A percentile compares a stretch with the other conserved stretches of the same genome.
phyloP scores from a whole-genome alignment of 2,329 filamentous ascomycete genomes.

The Xylaria sp. region DNA sequence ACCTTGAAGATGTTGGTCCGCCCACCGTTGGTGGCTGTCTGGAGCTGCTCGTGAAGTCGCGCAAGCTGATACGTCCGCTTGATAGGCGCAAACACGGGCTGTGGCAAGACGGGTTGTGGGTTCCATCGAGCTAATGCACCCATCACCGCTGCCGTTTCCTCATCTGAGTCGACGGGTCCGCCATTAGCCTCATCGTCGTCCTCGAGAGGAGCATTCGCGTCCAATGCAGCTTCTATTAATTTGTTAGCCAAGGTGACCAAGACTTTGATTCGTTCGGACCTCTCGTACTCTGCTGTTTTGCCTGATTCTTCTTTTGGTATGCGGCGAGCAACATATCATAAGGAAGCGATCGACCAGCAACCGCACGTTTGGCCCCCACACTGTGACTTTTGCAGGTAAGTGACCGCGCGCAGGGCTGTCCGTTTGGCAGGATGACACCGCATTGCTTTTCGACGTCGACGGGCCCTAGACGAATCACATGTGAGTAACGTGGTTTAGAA shows the following conservation, averaged over 20 bases:
- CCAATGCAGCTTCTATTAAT: conserved; percentile 80
- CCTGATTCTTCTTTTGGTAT: conserved; percentile 98
- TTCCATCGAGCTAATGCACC: conserved; percentile 73
- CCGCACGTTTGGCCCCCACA: conserved; percentile 92
- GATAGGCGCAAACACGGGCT: conserved; percentile 63
- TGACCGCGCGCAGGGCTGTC: conserved; percentile 83
- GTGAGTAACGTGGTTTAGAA: conserved; percentile 7
- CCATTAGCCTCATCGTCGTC: conserved; percentile 82
- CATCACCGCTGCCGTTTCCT: conserved; percentile 92
- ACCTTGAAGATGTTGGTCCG: conserved; percentile 68
- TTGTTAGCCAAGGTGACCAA: conserved; percentile 26
- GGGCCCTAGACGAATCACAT: conserved; percentile 56
- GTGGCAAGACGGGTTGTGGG: conserved; percentile 75
- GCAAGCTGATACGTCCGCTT: conserved; percentile 65
- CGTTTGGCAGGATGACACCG: conserved; percentile 83
- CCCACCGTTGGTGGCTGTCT: conserved; percentile 67
- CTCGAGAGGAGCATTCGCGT: conserved; percentile 87
- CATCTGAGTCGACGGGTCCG: conserved; percentile 87
- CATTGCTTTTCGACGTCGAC: conserved; percentile 95
- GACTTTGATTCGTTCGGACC: neutral
- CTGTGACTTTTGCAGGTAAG: conserved; percentile 91
- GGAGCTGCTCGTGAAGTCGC: conserved; percentile 66
- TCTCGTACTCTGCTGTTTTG: conserved; percentile 87
- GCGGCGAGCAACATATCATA: conserved; percentile 90
- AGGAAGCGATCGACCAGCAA: conserved; percentile 82